Conservation (phyloP, 148 eudicot species). For the Limonium bicolor region DNA sequence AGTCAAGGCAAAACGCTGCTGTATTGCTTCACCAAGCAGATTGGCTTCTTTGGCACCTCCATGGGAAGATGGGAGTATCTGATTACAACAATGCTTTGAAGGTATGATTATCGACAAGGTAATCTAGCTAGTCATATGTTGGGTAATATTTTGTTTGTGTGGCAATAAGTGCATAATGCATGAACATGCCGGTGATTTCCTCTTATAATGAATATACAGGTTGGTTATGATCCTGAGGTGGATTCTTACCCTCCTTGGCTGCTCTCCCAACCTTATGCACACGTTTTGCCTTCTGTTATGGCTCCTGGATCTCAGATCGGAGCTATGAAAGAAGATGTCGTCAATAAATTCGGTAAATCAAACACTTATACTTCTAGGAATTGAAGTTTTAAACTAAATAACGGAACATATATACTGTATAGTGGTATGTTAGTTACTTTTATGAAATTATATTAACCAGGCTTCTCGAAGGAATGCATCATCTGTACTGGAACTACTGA, state of each 20-base stretch:
- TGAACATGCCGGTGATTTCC: too few species aligned
- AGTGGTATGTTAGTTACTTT: slow-evolving; percentile 5
- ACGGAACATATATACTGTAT: neutral
- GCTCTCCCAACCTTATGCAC: slow-evolving; percentile 66
- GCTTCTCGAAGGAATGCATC: slow-evolving; percentile 59
- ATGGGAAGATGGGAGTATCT: slow-evolving; percentile 85
- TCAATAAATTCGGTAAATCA: slow-evolving; percentile 41
- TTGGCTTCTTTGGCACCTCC: slow-evolving; percentile 94
- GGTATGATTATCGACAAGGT: slow-evolving; percentile 16
- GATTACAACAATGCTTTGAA: slow-evolving; percentile 96
- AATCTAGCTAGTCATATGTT: neutral
- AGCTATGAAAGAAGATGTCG: slow-evolving; percentile 41
- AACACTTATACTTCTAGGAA: neutral
- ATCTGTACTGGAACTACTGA: slow-evolving; percentile 98
- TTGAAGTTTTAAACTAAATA: neutral
- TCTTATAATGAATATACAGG: slow-evolving; percentile 18
- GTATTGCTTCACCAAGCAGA: slow-evolving; percentile 87
- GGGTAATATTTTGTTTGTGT: too few species aligned
- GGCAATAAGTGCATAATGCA: too few species aligned
- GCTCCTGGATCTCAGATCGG: slow-evolving; percentile 80
- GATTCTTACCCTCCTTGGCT: slow-evolving; percentile 88
- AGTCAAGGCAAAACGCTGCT: slow-evolving; percentile 39
- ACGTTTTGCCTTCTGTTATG: slow-evolving; percentile 43
- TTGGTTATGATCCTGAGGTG: slow-evolving; percentile 85
- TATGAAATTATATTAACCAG: slow-evolving; percentile 22